These are phyloP conservation scores for Kurtzmaniella natalensis DNA, from an alignment of 1,139 yeast genomes.

Conservation along the genomic window DNA sequence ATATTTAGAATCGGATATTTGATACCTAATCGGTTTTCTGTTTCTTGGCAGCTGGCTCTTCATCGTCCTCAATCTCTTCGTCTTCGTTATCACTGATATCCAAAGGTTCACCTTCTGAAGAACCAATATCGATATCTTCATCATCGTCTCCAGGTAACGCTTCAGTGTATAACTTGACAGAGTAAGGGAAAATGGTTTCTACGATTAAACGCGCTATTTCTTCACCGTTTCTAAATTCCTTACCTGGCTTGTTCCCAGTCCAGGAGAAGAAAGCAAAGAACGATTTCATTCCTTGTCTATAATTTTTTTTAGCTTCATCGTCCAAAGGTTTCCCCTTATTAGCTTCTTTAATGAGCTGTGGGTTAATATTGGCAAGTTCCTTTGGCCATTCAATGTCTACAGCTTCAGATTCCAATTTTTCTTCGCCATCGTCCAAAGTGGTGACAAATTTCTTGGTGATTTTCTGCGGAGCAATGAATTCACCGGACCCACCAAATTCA, in stretches of 20 bases:
- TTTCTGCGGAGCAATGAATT: constrained; percentile 45
- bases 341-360: constrained; percentile 35
- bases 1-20: too few relatives aligned
- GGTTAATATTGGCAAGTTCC: constrained; percentile 50
- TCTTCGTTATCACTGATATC: constrained; percentile 49
- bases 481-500: constrained; percentile 34
- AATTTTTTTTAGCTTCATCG: constrained; percentile 52
- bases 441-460: constrained; percentile 51
- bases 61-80: constrained; percentile 23
- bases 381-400: constrained; percentile 58
- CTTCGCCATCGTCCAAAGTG: constrained; percentile 42
- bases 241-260: constrained; percentile 72
- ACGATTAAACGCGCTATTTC: constrained; percentile 59
- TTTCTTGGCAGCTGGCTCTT: constrained; percentile 14
- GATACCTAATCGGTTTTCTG: constrained; percentile 2
- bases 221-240: constrained; percentile 70
- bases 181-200: constrained; percentile 68
- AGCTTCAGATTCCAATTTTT: constrained; percentile 45
- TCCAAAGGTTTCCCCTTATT: constrained; percentile 29
- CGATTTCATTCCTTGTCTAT: constrained; percentile 67
- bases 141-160: constrained; percentile 58
- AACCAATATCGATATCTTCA: constrained; percentile 48
- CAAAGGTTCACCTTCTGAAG: constrained; percentile 51
- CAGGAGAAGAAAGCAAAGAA: constrained; percentile 72
- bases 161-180: constrained; percentile 67